Base-by-base conservation (phyloP, 768 basidiomycete species). In the Agrocybe chaxingu region DNA sequence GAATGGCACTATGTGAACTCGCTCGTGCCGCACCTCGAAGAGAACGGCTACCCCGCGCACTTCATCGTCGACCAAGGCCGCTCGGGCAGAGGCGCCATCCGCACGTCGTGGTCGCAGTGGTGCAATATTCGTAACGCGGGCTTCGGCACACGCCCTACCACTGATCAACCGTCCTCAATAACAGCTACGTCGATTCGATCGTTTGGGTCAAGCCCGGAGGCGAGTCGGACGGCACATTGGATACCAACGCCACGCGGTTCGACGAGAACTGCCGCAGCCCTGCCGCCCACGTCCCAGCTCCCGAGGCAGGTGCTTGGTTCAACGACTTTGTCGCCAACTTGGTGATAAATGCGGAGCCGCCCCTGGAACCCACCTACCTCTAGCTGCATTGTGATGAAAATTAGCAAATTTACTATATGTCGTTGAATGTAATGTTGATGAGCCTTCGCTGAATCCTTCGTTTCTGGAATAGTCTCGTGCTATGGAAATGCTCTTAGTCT, bases 141-240 rank as follows among this genome's bases (percentile, higher is more conserved):
- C 24, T 24, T 24, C 24, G 24, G 24, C 24, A 24, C 24, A 24
- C 24, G 5, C 24, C 32, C 47, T 11, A 68, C 69, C 11, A 61
- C 67, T 4, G 50, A 54, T 39, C 43, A 47, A 10, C 36, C 12
- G 16, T 54, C 1, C 18, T 48, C 10, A 51, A 56, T 45, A 64
- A 62, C 33, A 57, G 57, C 8, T 55, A 55, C 48, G 60, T 69
- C 30, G 70, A 72, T 58, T 64, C 69, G 34, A 62, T 71, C 47
- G 70, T 69, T 12, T 72, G 70, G 70, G 68, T 66, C 29, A 72
- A 72, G 58, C 71, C 71, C 29, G 68, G 67, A 41, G 70, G 71
- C 33, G 66, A 72, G 51, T 63, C 56, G 9, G 70, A 71, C 44
- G 70, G 70, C 18, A 72, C 70, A 1, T 63, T 60, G 30, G 61